Percentiles rank a stretch among this genome's conserved stretches.
These are phyloP conservation scores for Colletotrichum sp. DNA, from an alignment of 2,329 filamentous ascomycete species.

Conservation along the genomic window DNA sequence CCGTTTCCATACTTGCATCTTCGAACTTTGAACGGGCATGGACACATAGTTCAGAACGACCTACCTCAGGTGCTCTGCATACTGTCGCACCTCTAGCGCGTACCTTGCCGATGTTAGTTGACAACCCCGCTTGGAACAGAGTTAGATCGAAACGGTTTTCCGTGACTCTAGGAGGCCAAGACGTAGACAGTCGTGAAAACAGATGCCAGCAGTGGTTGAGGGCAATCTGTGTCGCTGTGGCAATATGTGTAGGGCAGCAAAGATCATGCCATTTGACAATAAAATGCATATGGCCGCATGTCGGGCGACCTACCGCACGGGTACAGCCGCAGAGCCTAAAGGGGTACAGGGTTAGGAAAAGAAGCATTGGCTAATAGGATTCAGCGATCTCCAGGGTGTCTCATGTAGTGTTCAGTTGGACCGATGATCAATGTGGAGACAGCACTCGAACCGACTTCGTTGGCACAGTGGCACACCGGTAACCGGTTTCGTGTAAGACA, in stretches of 20 bases:
- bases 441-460: background rate
- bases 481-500: background rate
- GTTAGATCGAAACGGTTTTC: background rate
- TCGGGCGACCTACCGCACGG: background rate
- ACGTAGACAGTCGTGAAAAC: too few relatives aligned
- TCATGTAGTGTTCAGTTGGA: background rate
- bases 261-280: background rate
- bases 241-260: background rate
- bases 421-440: background rate
- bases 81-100: background rate
- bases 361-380: background rate
- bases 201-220: background rate
- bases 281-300: background rate
- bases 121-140: too few relatives aligned
- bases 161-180: background rate
- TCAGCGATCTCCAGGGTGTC: background rate
- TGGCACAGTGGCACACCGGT: background rate
- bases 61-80: background rate
- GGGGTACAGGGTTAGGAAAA: background rate
- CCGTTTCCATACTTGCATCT: background rate
- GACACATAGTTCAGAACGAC: accelerated
- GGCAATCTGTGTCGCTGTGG: background rate
- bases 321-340: background rate
- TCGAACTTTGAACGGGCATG: background rate
- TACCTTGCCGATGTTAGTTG: background rate